Evolutionary conservation across 352 stramenopile species (phyloP).

Genomic region (Globisporangium paddicum): DNA sequence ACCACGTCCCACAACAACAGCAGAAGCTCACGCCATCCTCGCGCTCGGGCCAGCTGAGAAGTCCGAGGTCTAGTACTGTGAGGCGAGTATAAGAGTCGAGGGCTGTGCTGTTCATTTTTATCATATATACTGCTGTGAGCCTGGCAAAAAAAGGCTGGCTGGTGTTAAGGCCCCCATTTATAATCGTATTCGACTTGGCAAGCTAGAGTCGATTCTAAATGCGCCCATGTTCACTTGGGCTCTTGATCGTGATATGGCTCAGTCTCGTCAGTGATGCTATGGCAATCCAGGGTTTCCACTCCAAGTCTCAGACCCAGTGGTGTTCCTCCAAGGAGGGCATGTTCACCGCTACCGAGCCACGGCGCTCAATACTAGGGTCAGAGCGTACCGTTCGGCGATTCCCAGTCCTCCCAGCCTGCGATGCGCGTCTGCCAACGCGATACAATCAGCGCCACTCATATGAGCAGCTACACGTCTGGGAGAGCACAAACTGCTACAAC

Average conservation of each 20-base stretch:
- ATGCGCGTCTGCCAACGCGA: background rate
- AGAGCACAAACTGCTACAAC: conserved; percentile 2
- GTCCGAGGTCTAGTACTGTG: background rate
- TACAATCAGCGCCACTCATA: background rate
- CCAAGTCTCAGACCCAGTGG: background rate
- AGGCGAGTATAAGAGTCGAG: background rate
- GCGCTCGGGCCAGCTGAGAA: conserved; percentile 26
- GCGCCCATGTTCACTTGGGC: too few species aligned
- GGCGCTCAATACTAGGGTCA: background rate
- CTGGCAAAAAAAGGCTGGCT: too few species aligned
- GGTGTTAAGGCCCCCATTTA: too few species aligned
- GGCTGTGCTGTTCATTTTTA: too few species aligned
- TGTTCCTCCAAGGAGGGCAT: background rate
- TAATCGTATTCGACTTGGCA: too few species aligned
- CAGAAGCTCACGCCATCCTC: conserved; percentile 11
- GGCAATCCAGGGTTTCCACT: too few species aligned
- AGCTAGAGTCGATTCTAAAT: too few species aligned
- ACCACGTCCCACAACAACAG: background rate
- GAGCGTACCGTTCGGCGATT: background rate
- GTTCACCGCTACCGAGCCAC: background rate
- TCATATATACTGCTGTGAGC: too few species aligned
- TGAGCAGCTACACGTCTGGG: background rate
- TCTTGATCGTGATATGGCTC: too few species aligned
- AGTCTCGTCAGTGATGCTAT: too few species aligned
- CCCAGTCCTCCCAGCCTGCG: background rate